Percentiles rank a stretch among this genome's conserved stretches.
Conservation (phyloP, 176 grass and related monocot genomes). For the Zea mays region Zm-B73-REFERENCE-NAM-5.0 NC_050096.1:305095501-305096000, state of each 20-base stretch:
- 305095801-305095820: slow-evolving; percentile 94
- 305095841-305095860: slow-evolving; percentile 79
- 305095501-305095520: slow-evolving; percentile 15
- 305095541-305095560: not conserved
- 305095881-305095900: slow-evolving; percentile 93
- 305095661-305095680: slow-evolving; percentile 69
- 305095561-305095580: not conserved
- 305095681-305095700: slow-evolving; percentile 45
- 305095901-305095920: slow-evolving; percentile 85
- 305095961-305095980: slow-evolving; percentile 83
- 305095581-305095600: slow-evolving; percentile 76
- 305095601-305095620: slow-evolving; percentile 97
- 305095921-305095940: slow-evolving; percentile 80
- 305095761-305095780: slow-evolving; percentile 72
- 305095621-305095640: slow-evolving; percentile 83
- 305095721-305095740: slow-evolving; percentile 86
- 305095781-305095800: slow-evolving; percentile 80
- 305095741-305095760: slow-evolving; percentile 68
- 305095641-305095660: slow-evolving; percentile 52
- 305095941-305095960: slow-evolving; percentile 56
- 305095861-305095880: slow-evolving; percentile 75
- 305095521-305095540: not conserved
- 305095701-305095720: slow-evolving; percentile 50
- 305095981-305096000: slow-evolving; percentile 86
- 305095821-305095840: slow-evolving; percentile 95